Evolutionary conservation across 345 rosid genomes (phyloP), one percentile per base, ranked within the genome.

Genomic region (Salix brachista): DNA sequence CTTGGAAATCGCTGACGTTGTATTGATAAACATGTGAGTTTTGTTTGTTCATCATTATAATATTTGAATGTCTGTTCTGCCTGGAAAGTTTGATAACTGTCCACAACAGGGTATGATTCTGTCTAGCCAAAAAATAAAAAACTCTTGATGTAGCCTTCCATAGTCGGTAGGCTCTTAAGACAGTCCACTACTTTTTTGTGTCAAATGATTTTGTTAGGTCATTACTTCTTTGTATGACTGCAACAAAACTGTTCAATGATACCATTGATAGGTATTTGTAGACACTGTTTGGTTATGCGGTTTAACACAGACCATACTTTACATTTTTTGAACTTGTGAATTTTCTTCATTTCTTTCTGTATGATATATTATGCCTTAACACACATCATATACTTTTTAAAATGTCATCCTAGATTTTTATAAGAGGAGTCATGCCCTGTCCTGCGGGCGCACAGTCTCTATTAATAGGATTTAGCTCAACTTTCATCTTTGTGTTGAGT

Each of bases 1-100:
- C 65, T 77, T 90, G 76, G 92, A 91, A 36, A 72, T 91, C 81
- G 94, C 97, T 6, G 97, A 91, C 80, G 83, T 91, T 79, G 94
- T 91, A 16, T 81, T 91, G 14, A 90, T 91, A 74, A 90, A 90
- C 84, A 89, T 91, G 91, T 90, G 82, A 91, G 92, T 83, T 58
- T 75, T 54, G 44, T 32, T 18, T n/a, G 70, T 25, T 25, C 7
- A 18, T 19, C n/a, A 16, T 23, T 42, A 11, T 60, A 8, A 23
- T 34, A 12, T 26, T 69, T 58, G 46, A 56, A 69, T 60, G 61
- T 70, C 37, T 61, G 32, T 12, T 37, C 62, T 19, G 37, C 28
- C 28, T 37, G 28, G 16, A 16, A 23, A 64, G 37, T 28, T 65
- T 74, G 23, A 26, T 73, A 30, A 52, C 16, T 23, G 34, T 34